Conservation (phyloP, 345 rosid species). For the Populus nigra region DNA sequence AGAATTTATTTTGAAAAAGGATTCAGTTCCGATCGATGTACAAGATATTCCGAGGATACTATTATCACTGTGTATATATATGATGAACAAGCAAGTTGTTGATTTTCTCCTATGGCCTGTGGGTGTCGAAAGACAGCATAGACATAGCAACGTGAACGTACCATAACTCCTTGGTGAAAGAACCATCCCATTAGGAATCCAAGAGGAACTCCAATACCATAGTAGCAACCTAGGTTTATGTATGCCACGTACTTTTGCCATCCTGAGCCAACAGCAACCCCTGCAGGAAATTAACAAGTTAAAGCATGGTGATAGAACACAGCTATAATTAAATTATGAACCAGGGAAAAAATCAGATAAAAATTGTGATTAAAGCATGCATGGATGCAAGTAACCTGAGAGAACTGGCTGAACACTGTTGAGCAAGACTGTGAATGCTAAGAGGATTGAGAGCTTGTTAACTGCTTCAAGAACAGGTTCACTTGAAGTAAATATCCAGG, state of each 20-base stretch:
- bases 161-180: conserved; percentile 74
- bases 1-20: too few relatives aligned
- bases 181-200: conserved; percentile 90
- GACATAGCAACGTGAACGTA: conserved; percentile 14
- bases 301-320: not conserved
- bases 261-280: conserved; percentile 96
- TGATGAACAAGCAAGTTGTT: too few relatives aligned
- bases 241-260: conserved; percentile 92
- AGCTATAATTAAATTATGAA: too few relatives aligned
- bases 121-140: too few relatives aligned
- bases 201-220: conserved; percentile 67
- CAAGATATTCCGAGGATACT: too few relatives aligned
- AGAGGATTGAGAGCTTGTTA: conserved; percentile 49
- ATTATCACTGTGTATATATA: too few relatives aligned
- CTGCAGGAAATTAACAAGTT: conserved; percentile 22
- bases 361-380: too few relatives aligned
- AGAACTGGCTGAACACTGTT: conserved; percentile 87
- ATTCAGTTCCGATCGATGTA: too few relatives aligned
- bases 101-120: too few relatives aligned
- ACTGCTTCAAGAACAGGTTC: conserved; percentile 54
- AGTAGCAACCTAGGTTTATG: conserved; percentile 84
- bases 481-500: conserved; percentile 61
- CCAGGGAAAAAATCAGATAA: too few relatives aligned
- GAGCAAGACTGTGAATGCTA: conserved; percentile 76
- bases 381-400: conserved; percentile 41